Evolutionary conservation across 129 eudicot species (phyloP).

Genomic region (Flaveria ramosissima): DNA sequence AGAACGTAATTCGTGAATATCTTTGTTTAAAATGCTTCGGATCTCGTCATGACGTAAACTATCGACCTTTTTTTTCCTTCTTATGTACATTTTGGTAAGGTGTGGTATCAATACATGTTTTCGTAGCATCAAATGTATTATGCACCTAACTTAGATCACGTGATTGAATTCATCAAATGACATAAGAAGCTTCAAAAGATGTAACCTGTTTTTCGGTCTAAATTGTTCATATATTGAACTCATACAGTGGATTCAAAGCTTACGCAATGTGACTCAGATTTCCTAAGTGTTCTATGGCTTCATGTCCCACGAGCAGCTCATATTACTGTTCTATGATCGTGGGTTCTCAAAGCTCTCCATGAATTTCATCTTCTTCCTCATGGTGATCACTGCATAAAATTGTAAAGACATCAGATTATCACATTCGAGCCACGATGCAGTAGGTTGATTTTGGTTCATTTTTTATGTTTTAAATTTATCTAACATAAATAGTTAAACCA

Average conservation of each 20-base stretch:
- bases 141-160: not conserved
- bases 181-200: not conserved
- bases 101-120: not conserved
- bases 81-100: not conserved
- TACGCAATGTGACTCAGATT: not conserved
- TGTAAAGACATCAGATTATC: constrained; percentile 3
- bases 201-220: not conserved
- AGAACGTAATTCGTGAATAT: constrained; percentile 43
- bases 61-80: not conserved
- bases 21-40: constrained; percentile 24
- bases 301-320: not conserved
- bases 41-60: constrained; percentile 25
- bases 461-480: not conserved
- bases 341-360: constrained; percentile 46
- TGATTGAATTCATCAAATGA: not conserved
- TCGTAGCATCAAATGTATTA: not conserved
- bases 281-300: constrained; percentile 22
- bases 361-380: constrained; percentile 35
- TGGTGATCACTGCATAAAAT: constrained; percentile 33
- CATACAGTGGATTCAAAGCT: constrained; percentile 17
- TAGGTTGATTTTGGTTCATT: not conserved
- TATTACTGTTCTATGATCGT: constrained; percentile 14
- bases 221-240: constrained; percentile 6
- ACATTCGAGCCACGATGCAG: not conserved
- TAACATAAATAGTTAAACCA: not conserved